Evolutionary conservation across 371 early-diverging fungal genomes (phyloP), one percentile per base, ranked within the genome.

Genomic region (Circinella minor): DNA sequence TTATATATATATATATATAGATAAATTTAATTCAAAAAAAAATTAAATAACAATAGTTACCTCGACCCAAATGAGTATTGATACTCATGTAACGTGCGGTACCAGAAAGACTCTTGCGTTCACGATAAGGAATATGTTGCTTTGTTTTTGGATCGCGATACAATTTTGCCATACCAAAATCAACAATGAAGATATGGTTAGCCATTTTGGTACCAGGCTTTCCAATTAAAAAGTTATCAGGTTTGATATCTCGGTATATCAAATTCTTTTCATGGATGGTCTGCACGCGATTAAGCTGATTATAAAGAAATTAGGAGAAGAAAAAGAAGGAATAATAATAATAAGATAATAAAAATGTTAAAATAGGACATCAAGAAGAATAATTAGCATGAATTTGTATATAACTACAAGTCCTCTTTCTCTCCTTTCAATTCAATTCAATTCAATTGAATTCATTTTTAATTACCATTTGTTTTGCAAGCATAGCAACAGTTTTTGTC

Each of bases 231-330:
- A 99, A 98, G 87, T 99, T 99, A 80, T 98, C 99, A 15, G 99
- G 99, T 78, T 99, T 99, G 75, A 99, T 97, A 79, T 99, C 99
- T 65, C 99, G 90, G 81, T 99, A 98, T 54, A 99, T 93, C 68
- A 96, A 84, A 75, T 95, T 93, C 80, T 92, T 91, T 70, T 96
- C 94, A 75, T 99, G 99, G 65, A 98, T 89, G 6, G 89, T 86
- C 84, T 98, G 97, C 36, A 98, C 90, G 55, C 94, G 89, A 27
- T 85, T 87, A 43, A 99, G 84, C 92, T 93, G 61, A 11, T 43
- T 36, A 39, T 9, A 27, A 27, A 57, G 57, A 27, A 27, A 27
- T n/a, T 39, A 55, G 36, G 14, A 39, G 36, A 39, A 34, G 43
- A 43, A 43, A n/a, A 51, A 17, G 43, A 61, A 54, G 54, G 36